These are phyloP conservation scores for Colletotrichum sp. DNA, from an alignment of 2,329 filamentous ascomycete species.

Conservation along the genomic window DNA sequence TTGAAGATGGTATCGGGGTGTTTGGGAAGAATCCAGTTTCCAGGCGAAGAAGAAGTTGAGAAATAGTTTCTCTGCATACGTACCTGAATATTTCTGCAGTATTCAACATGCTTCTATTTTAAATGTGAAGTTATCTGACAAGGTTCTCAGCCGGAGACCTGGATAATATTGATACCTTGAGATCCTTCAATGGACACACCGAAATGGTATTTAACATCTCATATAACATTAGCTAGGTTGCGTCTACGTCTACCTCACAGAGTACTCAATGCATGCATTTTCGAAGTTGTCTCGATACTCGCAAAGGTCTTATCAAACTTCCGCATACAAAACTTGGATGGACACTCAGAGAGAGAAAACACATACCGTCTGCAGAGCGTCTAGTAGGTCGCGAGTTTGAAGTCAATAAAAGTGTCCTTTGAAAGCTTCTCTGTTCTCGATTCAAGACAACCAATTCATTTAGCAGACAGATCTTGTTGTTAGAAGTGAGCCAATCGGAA, in stretches of 20 bases:
- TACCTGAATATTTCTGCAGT: not conserved
- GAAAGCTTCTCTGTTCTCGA: not conserved
- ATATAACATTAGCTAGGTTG: not conserved
- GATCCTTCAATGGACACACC: not conserved
- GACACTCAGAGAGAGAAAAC: not conserved
- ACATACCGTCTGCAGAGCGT: not conserved
- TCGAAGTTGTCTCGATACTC: not conserved
- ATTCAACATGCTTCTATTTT: not conserved
- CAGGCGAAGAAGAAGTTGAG: not conserved
- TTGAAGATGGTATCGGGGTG: not conserved
- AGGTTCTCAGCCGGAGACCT: accelerated
- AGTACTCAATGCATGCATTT: not conserved
- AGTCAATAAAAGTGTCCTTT: not conserved
- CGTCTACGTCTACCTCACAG: accelerated
- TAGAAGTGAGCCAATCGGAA: not conserved
- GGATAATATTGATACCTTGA: not conserved
- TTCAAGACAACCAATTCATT: not conserved
- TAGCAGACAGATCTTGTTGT: not conserved
- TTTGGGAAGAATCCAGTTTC: not conserved
- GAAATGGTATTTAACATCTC: no score
- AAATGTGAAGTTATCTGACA: accelerated
- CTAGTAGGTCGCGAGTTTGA: not conserved
- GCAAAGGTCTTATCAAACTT: not conserved
- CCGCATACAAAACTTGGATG: not conserved
- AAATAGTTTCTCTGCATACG: not conserved